Percentiles rank a stretch among this genome's conserved stretches.
Evolutionary conservation across 2,329 filamentous ascomycete species (phyloP).

Genomic region (Cladosporium sp.): DNA sequence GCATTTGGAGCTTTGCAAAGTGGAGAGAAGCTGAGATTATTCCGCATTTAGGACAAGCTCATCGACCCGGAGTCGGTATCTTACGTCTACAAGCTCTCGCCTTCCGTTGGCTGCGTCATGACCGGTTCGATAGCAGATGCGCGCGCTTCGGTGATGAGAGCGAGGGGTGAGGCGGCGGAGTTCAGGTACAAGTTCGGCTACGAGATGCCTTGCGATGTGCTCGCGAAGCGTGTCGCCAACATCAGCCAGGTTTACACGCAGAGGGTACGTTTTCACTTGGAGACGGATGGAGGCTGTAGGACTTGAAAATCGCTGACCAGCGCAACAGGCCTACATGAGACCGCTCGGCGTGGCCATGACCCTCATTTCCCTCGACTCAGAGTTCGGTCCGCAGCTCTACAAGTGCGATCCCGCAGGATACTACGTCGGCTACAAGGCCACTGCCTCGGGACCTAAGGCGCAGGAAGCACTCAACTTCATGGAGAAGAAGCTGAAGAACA

Average conservation of each 20-base stretch:
- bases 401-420: slow-evolving; percentile 98
- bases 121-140: slow-evolving; percentile 98
- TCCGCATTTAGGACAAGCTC: slow-evolving; percentile 73
- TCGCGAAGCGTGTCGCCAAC: slow-evolving; percentile 95
- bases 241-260: slow-evolving; percentile 99
- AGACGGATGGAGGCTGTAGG: slow-evolving; percentile 2
- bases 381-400: slow-evolving; percentile 90
- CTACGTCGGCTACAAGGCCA: slow-evolving; percentile 97
- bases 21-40: slow-evolving; percentile 14
- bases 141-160: slow-evolving; percentile 83
- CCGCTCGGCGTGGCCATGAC: slow-evolving; percentile 94
- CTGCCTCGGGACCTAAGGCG: slow-evolving; percentile 93
- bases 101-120: slow-evolving; percentile 95
- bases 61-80: slow-evolving; percentile 96
- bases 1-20: not conserved
- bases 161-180: slow-evolving; percentile 91
- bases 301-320: slow-evolving; percentile 25
- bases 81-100: slow-evolving; percentile 94
- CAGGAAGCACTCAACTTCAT: slow-evolving; percentile 97
- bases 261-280: slow-evolving; percentile 54
- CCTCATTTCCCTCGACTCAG: slow-evolving; percentile 86
- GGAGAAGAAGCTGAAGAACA: slow-evolving; percentile 99
- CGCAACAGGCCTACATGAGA: slow-evolving; percentile 81
- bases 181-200: slow-evolving; percentile 99
- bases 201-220: slow-evolving; percentile 97